Evolutionary conservation across 2,329 filamentous ascomycete genomes (phyloP), one percentile per base, ranked within the genome.

Genomic region (Verticillium albo-atrum): DNA sequence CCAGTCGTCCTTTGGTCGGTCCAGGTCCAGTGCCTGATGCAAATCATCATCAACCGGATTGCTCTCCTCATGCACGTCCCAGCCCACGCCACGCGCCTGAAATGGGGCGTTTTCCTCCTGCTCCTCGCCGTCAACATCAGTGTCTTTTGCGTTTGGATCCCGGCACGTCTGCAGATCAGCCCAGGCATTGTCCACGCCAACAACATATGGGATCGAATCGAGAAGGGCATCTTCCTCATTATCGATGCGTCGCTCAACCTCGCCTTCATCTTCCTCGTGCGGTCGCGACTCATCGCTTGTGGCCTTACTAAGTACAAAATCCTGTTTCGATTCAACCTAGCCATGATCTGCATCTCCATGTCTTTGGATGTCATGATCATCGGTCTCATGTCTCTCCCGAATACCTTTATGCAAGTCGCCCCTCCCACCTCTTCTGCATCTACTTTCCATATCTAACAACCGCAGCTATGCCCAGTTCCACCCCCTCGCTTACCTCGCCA

Each of bases 21-120:
- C 55, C 78, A 82, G 62, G 64, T 71, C 3, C 70, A 72, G 55
- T 73, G 79, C 28, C 69, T 82, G 2, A 76, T 81, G 70, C 79
- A 81, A 66, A 82, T 82, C 60, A 82, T 82, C 66, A 76, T 81
- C 65, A 82, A 82, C 62, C 76, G 80, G 37, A 76, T 81, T 30
- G 71, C 75, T 2, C 72, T 82, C 32, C 73, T 82, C 52, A 73
- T 78, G 25, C 42, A 47, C 20, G 70, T 77, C 54, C 71, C 69
- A 4, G 68, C 62, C 1, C 74, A 73, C 7, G 72, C 75, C 3
- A 59, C 63, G 2, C 69, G 67, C 20, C 64, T 82, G 30, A 81
- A 82, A 63, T 80, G 76, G 76, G 70, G 71, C 1, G 74, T 76
- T 12, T 72, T 79, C 7, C 35, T 66, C 15, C 34, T 79, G 20